Base-by-base conservation (phyloP, 495 filamentous ascomycete genomes). In the Xylaria castorea region DNA sequence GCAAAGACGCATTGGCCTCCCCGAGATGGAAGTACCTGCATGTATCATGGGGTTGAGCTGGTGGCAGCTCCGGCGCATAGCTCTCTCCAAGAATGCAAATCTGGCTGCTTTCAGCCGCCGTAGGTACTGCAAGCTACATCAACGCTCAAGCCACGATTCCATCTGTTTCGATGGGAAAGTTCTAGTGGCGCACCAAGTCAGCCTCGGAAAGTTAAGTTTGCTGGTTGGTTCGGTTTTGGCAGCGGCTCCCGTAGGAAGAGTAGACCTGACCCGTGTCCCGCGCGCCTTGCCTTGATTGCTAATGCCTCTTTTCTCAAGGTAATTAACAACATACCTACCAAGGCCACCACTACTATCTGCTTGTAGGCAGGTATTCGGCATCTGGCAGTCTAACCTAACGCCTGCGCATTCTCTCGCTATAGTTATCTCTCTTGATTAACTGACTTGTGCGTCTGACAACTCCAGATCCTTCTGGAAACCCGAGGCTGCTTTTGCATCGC, bases 161-260 rank as follows among this genome's bases (percentile, higher is more conserved):
- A 79, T 79, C 70, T 55, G 78, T 78, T 79, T 79, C 78, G 75
- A 79, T 73, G 78, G 72, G 73, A 71, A 61, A 72, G 69, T 70
- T 46, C 70, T 60, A 68, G 78, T 76, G 78, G 76, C 78, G 74
- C 78, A 71, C 73, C 67, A 61, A 73, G 64, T 78, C 77, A 79
- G 75, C 77, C 74, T 77, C 66, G 75, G 75, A 71, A 11, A 44
- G 44, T 65, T 25, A 7, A 32, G 55, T 25, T 57, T 53, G 58
- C 25, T 62, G 44, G 60, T 64, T 71, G 58, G 69, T 16, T 64
- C 32, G 38, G 25, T 46, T 20, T 7, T 22, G 16, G 44, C 27
- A 55, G 70, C 63, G 62, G 62, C 53, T 66, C 53, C 40, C 30
- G 50, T 30, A 58, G 30, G 22, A 22, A 66, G 63, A 65, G 44